Percentiles rank a stretch among this genome's conserved stretches.
Evolutionary conservation across 495 filamentous ascomycete genomes (phyloP).

Genomic region (Tuber microsphaerosporum): DNA sequence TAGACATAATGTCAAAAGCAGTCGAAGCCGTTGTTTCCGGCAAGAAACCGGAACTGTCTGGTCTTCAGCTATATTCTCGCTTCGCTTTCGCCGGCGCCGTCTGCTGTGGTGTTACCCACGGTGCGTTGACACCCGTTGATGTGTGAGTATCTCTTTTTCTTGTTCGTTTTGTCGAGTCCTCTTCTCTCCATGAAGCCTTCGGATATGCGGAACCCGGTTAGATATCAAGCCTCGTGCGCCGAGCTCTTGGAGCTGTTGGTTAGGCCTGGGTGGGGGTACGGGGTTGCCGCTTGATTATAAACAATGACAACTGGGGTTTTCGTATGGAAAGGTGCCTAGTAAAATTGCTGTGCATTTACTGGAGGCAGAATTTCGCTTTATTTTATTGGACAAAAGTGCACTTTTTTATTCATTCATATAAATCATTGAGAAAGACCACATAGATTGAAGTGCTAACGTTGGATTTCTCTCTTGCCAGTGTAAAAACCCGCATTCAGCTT

Average conservation of each 20-base stretch:
- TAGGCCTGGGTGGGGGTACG: neutral
- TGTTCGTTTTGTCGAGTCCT: neutral
- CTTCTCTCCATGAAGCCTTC: slow-evolving; percentile 10
- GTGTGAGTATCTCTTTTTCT: slow-evolving; percentile 61
- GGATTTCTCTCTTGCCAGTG: slow-evolving; percentile 49
- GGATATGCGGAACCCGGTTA: neutral
- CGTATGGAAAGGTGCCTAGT: neutral
- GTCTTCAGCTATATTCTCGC: slow-evolving; percentile 61
- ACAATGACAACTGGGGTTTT: neutral
- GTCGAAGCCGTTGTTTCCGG: slow-evolving; percentile 29
- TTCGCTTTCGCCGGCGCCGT: slow-evolving; percentile 90
- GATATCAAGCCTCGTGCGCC: neutral
- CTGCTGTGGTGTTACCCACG: slow-evolving; percentile 93
- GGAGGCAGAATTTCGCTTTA: neutral
- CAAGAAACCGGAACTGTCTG: slow-evolving; percentile 42
- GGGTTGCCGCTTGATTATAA: neutral
- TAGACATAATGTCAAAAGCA: slow-evolving; percentile 30
- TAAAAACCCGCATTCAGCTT: slow-evolving; percentile 93
- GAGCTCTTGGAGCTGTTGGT: neutral
- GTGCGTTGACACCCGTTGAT: slow-evolving; percentile 85
- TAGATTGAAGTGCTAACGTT: slow-evolving; percentile 26
- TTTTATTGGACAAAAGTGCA: neutral
- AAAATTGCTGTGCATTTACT: neutral
- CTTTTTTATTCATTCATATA: neutral
- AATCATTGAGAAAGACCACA: neutral